These are phyloP conservation scores for Trichoderma orchidacearum DNA, from an alignment of 495 filamentous ascomycete genomes.

Conservation along the genomic window DNA sequence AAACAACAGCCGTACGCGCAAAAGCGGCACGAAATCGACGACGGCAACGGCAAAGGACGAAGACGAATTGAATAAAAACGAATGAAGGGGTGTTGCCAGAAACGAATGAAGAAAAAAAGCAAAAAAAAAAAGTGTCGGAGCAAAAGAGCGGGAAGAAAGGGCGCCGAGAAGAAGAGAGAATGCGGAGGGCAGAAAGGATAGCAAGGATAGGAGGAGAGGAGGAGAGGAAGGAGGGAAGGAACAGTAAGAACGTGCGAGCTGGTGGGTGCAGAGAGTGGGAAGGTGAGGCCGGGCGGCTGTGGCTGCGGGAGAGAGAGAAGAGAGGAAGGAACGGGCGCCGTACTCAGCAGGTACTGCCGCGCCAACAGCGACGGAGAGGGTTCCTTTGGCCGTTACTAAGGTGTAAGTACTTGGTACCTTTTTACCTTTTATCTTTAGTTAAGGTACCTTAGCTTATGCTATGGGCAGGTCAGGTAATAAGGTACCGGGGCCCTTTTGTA, in stretches of 20 bases:
- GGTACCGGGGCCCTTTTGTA: too few species aligned
- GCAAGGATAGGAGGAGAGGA: constrained; percentile 33
- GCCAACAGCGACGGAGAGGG: too few species aligned
- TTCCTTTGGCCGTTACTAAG: too few species aligned
- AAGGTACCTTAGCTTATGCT: too few species aligned
- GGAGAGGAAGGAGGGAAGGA: constrained; percentile 33
- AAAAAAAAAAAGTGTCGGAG: neutral
- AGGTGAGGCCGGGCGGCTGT: constrained; percentile 14
- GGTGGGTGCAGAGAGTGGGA: constrained; percentile 34
- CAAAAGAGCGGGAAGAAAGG: neutral
- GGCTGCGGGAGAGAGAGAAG: constrained; percentile 2
- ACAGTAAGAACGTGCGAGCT: constrained; percentile 35
- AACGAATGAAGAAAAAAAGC: neutral
- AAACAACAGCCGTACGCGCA: too few species aligned
- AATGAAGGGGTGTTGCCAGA: neutral
- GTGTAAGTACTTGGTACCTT: too few species aligned
- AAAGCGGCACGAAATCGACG: too few species aligned
- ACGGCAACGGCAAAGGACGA: too few species aligned
- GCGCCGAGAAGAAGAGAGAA: constrained; percentile 17
- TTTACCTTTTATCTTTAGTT: too few species aligned
- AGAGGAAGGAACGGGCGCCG: constrained; percentile 4
- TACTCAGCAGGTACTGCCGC: neutral
- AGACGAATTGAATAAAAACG: neutral
- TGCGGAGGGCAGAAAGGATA: constrained; percentile 17
- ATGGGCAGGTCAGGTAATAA: too few species aligned